Percentiles rank a stretch among this genome's conserved stretches.
Conservation (phyloP, 257 asterid genomes). For the Solanum virginianum region DNA sequence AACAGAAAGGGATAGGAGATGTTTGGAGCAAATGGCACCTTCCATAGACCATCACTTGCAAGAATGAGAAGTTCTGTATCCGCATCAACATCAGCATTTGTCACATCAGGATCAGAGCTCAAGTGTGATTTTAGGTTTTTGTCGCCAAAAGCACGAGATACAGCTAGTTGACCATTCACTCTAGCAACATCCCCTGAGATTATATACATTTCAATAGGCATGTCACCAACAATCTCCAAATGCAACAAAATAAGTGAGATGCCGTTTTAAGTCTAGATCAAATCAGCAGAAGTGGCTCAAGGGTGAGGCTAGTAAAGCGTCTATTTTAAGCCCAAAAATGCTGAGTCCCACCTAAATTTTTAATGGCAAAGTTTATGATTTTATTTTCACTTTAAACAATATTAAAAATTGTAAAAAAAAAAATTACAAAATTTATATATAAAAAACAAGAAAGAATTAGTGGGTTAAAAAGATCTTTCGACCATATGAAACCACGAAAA, state of each 20-base stretch:
- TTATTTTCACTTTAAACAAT: neutral
- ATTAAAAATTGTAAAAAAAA: neutral
- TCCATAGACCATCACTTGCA: conserved; percentile 95
- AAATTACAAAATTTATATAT: neutral
- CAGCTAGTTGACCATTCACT: conserved; percentile 85
- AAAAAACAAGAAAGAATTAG: neutral
- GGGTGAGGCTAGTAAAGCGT: neutral
- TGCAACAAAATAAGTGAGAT: neutral
- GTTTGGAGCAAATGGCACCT: conserved; percentile 23
- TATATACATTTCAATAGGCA: neutral
- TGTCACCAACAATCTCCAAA: neutral
- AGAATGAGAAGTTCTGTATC: conserved; percentile 69
- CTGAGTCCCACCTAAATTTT: neutral
- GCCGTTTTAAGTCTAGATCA: neutral
- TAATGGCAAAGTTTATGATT: neutral
- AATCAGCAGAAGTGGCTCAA: neutral
- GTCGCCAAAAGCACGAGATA: conserved; percentile 91
- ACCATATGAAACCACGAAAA: neutral
- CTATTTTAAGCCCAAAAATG: neutral
- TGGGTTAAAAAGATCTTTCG: neutral
- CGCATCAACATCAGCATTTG: conserved; percentile 35
- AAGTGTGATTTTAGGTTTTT: conserved; percentile 75
- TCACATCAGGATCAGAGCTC: conserved; percentile 71
- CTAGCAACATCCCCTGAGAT: conserved; percentile 82
- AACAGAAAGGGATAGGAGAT: neutral